These are phyloP conservation scores for Ascomycota sp. DNA, from an alignment of 2,329 filamentous ascomycete genomes.

Conservation along the genomic window DNA sequence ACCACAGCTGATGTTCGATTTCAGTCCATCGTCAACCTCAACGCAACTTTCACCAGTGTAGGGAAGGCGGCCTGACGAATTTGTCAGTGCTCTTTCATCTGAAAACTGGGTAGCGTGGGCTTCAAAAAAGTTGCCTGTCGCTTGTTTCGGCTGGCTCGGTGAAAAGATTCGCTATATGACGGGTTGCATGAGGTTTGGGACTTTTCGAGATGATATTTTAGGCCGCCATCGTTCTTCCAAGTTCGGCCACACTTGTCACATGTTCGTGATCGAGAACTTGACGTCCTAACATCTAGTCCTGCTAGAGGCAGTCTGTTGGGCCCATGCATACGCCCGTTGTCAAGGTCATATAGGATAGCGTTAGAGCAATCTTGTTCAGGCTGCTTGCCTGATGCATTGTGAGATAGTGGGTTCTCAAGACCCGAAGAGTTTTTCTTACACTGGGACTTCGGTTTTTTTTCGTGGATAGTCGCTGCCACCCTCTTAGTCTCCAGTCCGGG, in stretches of 20 bases:
- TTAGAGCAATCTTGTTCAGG: background rate
- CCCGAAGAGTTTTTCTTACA: background rate
- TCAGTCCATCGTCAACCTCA: background rate
- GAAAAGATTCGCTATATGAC: slow-evolving; percentile 6
- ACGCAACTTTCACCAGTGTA: too few relatives aligned
- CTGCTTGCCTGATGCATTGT: background rate
- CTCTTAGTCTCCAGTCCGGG: too few relatives aligned
- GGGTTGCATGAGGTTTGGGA: slow-evolving; percentile 33
- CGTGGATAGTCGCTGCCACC: too few relatives aligned
- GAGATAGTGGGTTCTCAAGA: background rate
- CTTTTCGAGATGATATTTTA: slow-evolving; percentile 38
- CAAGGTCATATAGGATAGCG: background rate
- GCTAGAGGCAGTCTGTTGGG: slow-evolving; percentile 1
- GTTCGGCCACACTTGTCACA: slow-evolving; percentile 31
- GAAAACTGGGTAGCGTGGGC: slow-evolving; percentile 1
- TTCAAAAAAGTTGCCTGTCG: slow-evolving; percentile 2
- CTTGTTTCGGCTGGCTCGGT: slow-evolving; percentile 4
- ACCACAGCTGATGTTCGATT: background rate
- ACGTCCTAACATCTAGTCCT: slow-evolving; percentile 3
- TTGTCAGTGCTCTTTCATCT: background rate
- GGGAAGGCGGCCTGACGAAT: background rate
- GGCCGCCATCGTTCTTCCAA: slow-evolving; percentile 37
- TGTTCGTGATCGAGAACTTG: slow-evolving; percentile 14
- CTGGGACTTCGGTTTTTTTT: background rate
- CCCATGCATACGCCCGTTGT: slow-evolving; percentile 3